These are phyloP conservation scores for Thyridium curvatum DNA, from an alignment of 2,329 filamentous ascomycete genomes.

Conservation along the genomic window DNA sequence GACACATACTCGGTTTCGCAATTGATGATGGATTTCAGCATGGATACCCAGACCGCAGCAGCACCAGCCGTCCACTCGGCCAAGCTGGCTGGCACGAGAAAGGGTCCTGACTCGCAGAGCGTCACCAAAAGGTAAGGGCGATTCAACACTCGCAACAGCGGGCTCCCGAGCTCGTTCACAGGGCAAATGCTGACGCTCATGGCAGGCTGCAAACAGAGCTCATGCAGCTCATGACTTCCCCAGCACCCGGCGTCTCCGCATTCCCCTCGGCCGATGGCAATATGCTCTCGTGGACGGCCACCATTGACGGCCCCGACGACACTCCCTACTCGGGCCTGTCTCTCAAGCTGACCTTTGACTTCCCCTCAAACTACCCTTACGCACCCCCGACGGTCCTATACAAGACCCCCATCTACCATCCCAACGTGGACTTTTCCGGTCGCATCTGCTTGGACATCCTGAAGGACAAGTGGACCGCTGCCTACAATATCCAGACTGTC, in stretches of 20 bases:
- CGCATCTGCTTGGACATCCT: conserved; percentile 96
- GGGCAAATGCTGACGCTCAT: no score
- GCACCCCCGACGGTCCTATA: conserved; percentile 86
- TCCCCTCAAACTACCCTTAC: conserved; percentile 91
- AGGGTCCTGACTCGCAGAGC: conserved; percentile 61
- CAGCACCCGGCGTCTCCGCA: conserved; percentile 87
- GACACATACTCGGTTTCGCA: no score
- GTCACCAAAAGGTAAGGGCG: conserved; percentile 66
- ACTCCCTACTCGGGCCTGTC: conserved; percentile 85
- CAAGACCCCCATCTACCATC: conserved; percentile 98
- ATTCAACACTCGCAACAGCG: not conserved
- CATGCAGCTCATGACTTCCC: conserved; percentile 96
- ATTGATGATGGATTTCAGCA: conserved; percentile 42
- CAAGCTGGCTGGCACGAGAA: conserved; percentile 56
- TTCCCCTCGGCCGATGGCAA: conserved; percentile 90
- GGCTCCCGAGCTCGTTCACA: not conserved
- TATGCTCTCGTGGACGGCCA: conserved; percentile 87
- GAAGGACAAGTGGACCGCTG: conserved; percentile 98
- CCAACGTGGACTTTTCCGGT: conserved; percentile 95
- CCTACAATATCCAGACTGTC: conserved; percentile 93
- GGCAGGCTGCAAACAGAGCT: conserved; percentile 88
- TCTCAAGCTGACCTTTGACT: conserved; percentile 88
- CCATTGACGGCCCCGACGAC: conserved; percentile 83
- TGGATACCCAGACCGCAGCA: conserved; percentile 62
- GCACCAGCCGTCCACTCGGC: conserved; percentile 56